Conservation (phyloP, 2,329 filamentous ascomycete genomes). For the Fusarium hainanense region DNA sequence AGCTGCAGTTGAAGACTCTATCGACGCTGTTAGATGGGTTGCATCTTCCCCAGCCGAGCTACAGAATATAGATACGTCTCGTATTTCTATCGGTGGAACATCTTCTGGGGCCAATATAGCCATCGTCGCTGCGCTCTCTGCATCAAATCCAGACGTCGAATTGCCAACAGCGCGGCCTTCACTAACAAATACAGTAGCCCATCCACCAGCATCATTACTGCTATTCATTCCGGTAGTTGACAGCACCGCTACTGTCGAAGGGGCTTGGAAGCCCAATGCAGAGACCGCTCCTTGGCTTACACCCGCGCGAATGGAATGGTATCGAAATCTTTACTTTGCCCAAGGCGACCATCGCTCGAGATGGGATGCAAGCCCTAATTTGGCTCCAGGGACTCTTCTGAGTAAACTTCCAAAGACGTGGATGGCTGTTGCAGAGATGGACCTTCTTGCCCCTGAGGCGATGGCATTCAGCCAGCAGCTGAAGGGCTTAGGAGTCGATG, state of each 20-base stretch:
- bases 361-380: conserved; percentile 51
- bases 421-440: conserved; percentile 49
- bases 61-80: conserved; percentile 41
- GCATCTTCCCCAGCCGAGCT: conserved; percentile 29
- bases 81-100: conserved; percentile 48
- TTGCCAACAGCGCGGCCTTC: conserved; percentile 36
- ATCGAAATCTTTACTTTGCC: conserved; percentile 51
- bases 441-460: conserved; percentile 50
- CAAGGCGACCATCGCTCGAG: conserved; percentile 36
- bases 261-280: conserved; percentile 42
- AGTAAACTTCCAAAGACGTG: conserved; percentile 47
- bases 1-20: conserved; percentile 49
- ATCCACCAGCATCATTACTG: conserved; percentile 28
- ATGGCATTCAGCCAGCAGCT: conserved; percentile 46
- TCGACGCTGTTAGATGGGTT: conserved; percentile 50
- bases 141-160: conserved; percentile 18
- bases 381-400: conserved; percentile 43
- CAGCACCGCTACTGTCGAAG: conserved; percentile 48
- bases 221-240: conserved; percentile 51
- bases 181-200: conserved; percentile 9
- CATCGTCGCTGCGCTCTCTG: conserved; percentile 38
- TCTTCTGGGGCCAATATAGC: conserved; percentile 48
- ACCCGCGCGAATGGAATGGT: conserved; percentile 50
- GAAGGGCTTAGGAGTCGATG: conserved; percentile 33
- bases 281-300: conserved; percentile 51